phyloP scores from a whole-genome alignment of 73 alveolate species.

The Paraurostyla sp. region DNA sequence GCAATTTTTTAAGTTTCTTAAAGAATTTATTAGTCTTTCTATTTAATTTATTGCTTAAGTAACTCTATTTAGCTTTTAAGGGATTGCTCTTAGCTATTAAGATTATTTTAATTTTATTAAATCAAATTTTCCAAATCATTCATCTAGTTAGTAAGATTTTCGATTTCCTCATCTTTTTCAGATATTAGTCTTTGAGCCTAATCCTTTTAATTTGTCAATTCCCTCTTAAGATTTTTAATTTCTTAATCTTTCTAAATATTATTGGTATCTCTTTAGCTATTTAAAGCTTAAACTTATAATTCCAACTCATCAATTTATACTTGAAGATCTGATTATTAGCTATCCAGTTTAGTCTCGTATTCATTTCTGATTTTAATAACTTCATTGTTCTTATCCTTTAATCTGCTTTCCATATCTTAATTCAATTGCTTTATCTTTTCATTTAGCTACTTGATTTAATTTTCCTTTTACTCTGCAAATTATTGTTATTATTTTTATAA shows the following conservation, averaged over 20 bases:
- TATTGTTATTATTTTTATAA: too few species aligned
- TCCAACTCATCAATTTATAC: background rate
- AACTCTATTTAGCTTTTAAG: background rate
- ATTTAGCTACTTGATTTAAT: too few species aligned
- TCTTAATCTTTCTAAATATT: background rate
- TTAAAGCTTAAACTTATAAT: too few species aligned
- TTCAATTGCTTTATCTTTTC: too few species aligned
- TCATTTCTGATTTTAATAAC: background rate
- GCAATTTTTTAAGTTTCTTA: background rate
- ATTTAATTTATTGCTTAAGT: background rate
- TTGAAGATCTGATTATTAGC: background rate
- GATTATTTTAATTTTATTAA: background rate
- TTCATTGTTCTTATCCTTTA: background rate
- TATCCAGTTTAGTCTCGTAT: background rate
- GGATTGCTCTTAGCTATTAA: background rate
- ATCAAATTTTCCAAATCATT: background rate
- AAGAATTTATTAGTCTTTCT: background rate
- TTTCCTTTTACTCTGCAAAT: too few species aligned
- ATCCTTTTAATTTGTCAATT: background rate
- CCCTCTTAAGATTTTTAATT: background rate
- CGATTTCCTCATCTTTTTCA: conserved; percentile 7
- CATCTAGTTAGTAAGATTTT: background rate
- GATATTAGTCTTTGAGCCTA: background rate
- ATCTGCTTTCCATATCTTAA: background rate
- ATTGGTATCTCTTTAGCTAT: too few species aligned